Base-by-base conservation (phyloP, 345 rosid genomes). In the Linum trigynum region DNA sequence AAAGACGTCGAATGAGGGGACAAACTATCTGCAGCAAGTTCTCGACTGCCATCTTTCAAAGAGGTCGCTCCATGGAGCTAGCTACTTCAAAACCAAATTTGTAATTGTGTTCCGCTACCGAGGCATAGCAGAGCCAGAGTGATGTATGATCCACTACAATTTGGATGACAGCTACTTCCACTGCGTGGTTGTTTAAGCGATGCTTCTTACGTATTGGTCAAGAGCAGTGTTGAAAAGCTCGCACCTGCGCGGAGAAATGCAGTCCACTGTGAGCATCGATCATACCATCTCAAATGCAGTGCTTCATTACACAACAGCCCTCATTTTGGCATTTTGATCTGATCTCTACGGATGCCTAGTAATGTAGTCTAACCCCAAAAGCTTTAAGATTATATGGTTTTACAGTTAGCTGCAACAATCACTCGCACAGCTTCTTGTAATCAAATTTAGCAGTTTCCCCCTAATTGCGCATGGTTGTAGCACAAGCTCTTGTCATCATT, bases 171-270 rank as follows among this genome's bases (percentile, higher is more conserved):
- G 40, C 59, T 7, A 39, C 32, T 32, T 5, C 38, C 16, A 57
- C 10, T 32, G 38, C 61, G 32, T 23, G 32, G 11, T 40, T 17
- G n/a, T 8, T 76, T 81, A 90, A 0, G 90, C 81, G 72, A 90
- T 84, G 79, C 88, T 86, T 77, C 96, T 85, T 41, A 86, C 87
- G 32, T 88, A 85, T 74, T 88, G 97, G 71, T 85, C 92, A 48
- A 92, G 86, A 57, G 84, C 67, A 38, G 94, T 84, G 64, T 81
- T 76, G 78, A 86, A 90, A 61, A 90, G 67, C 61, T 85, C 92
- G 69, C 82, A 90, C 94, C 97, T 90, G 59, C 59, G 76, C 2
- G 65, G 65, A 43, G 38, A 66, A 64, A 42, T 58, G 62, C 39
- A 57, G 38, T 23, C 32, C 0, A 23, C 32, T 23, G 32, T 23